Base-by-base conservation (phyloP, 192 early-diverging fungal species). In the Piromyces sp. region DNA sequence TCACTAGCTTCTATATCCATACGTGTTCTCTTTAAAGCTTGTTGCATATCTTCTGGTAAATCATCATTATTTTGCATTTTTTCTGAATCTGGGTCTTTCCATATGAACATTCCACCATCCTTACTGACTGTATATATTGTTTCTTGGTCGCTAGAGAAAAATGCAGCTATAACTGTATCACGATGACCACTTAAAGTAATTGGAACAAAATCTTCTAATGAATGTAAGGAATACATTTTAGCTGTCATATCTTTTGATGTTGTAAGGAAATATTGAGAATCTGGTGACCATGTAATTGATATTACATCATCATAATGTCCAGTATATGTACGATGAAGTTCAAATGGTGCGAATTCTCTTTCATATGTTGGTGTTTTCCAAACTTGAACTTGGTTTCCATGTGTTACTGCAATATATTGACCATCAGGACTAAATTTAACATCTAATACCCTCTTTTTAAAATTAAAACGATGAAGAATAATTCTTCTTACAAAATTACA, bases 351-450 rank as follows among this genome's bases (percentile, higher is more conserved):
- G 83, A 97, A 98, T 88, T 99, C 97, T 82, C 93, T 88, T 31
- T 93, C 92, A 85, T 92, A 94, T 81, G 95, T 94, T 30, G 98
- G 98, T 30, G 96, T 94, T 84, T 91, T 89, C 96, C 96, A 98
- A 31, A 98, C 88, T 84, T 97, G 93, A 78, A 97, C 86, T 31
- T 91, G 88, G 83, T 93, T 94, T 82, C 94, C 96, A 80, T 94
- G 88, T 1, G 96, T 93, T 2, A 97, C 93, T 0, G 94, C 97
- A 88, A 99, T 91, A 80, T 86, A 93, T 80, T 90, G 88, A 80
- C 96, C 96, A 85, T 99, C 92, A 16, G 97, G 96, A 82, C 93
- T 94, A 88, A 99, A 99, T 86, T 93, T 88, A 80, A 96, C 89
- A 81, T 94, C 94, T n/a, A 87, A 86, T 58, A 96, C 94, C 31